phyloP scores from a whole-genome alignment of 805 yeast species.

The Wickerhamia fluorescens region DNA sequence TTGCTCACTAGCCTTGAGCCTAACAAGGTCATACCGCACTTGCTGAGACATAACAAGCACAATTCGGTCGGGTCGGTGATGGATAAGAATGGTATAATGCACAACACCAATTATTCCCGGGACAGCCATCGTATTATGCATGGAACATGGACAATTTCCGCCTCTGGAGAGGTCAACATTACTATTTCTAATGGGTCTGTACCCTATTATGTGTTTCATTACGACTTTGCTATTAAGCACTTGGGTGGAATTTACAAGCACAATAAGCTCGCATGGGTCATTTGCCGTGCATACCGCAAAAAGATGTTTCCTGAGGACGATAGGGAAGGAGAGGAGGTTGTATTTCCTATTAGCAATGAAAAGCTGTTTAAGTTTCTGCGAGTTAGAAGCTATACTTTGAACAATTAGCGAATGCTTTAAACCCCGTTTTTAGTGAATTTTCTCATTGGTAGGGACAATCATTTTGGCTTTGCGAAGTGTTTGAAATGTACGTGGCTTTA shows the following conservation, averaged over 20 bases:
- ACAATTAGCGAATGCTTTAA: slow-evolving; percentile 3
- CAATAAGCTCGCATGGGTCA: slow-evolving; percentile 67
- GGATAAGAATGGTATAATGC: slow-evolving; percentile 2
- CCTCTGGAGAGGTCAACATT: slow-evolving; percentile 45
- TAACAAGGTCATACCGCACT: slow-evolving; percentile 49
- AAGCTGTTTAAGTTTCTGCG: slow-evolving; percentile 72
- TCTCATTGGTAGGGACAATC: not conserved
- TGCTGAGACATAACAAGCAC: slow-evolving; percentile 26
- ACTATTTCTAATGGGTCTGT: slow-evolving; percentile 52
- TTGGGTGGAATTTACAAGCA: slow-evolving; percentile 55
- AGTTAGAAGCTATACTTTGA: slow-evolving; percentile 36
- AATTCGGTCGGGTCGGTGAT: slow-evolving; percentile 15
- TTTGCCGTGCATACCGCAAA: slow-evolving; percentile 51
- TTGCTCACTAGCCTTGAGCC: slow-evolving; percentile 74
- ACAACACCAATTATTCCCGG: slow-evolving; percentile 2
- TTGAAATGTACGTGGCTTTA: no score
- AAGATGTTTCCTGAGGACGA: slow-evolving; percentile 30
- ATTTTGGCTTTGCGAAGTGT: slow-evolving; percentile 1
- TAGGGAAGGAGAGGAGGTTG: slow-evolving; percentile 41
- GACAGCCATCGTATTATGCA: slow-evolving; percentile 29
- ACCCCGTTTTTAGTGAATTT: not conserved
- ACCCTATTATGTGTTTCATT: slow-evolving; percentile 54
- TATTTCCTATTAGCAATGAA: slow-evolving; percentile 60
- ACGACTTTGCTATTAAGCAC: slow-evolving; percentile 51
- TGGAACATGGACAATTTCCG: slow-evolving; percentile 54